phyloP scores from a whole-genome alignment of 1,139 yeast genomes.

The Debaryomyces nepalensis region DNA sequence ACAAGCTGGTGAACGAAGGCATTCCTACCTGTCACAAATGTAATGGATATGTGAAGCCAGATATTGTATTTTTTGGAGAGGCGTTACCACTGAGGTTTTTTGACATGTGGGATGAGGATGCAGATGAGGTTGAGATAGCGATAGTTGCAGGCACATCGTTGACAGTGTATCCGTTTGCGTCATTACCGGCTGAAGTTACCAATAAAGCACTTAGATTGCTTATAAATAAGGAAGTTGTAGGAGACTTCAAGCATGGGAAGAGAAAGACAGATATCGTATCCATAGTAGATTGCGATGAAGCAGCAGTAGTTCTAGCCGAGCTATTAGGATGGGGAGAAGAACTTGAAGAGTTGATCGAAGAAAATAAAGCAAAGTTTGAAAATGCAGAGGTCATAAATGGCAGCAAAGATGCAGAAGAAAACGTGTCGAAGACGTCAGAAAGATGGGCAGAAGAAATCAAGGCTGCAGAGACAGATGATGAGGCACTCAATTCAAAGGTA shows the following conservation, averaged over 20 bases:
- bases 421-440: constrained; percentile 7
- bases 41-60: constrained; percentile 83
- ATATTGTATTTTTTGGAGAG: constrained; percentile 93
- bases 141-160: constrained; percentile 93
- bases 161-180: constrained; percentile 88
- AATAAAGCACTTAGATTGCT: constrained; percentile 58
- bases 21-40: constrained; percentile 62
- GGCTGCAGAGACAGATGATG: constrained; percentile 11
- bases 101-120: constrained; percentile 68
- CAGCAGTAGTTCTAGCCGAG: constrained; percentile 57
- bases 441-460: constrained; percentile 14
- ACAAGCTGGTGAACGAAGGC: constrained; percentile 35
- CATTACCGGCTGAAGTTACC: constrained; percentile 69
- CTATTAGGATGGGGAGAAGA: constrained; percentile 69
- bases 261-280: constrained; percentile 64
- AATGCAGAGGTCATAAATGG: constrained; percentile 1
- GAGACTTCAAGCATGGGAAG: constrained; percentile 57
- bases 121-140: constrained; percentile 65
- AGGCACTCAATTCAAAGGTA: not conserved
- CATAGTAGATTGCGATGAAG: constrained; percentile 65
- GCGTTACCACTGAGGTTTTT: constrained; percentile 73
- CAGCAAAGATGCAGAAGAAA: constrained; percentile 1
- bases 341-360: constrained; percentile 38
- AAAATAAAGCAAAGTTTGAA: constrained; percentile 14
- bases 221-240: constrained; percentile 77